phyloP scores from a whole-genome alignment of 768 basidiomycete species.

The Termitomyces bulborhizus region DNA sequence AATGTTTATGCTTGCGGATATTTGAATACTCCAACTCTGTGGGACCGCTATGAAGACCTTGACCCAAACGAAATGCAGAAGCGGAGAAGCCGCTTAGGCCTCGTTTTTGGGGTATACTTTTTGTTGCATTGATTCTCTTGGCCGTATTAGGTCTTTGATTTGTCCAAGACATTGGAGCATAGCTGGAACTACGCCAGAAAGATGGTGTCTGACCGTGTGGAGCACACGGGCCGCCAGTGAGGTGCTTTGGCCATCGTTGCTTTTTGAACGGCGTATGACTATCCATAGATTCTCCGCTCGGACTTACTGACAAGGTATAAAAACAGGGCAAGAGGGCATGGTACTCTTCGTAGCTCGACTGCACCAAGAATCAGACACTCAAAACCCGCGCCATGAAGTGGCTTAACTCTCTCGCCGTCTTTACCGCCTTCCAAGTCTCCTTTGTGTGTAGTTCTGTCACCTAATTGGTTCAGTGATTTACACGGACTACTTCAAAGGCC shows the following conservation, averaged over 20 bases:
- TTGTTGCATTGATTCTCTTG: not conserved
- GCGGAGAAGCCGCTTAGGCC: not conserved
- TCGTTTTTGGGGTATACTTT: not conserved
- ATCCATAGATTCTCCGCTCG: slow-evolving; percentile 2
- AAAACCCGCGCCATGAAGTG: slow-evolving; percentile 15
- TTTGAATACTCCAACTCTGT: not conserved
- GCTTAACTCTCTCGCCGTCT: slow-evolving; percentile 15
- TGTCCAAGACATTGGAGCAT: not conserved
- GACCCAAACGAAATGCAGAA: not conserved
- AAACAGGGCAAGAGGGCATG: not conserved
- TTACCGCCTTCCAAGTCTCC: slow-evolving; percentile 14
- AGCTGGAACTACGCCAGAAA: not conserved
- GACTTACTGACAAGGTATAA: not conserved
- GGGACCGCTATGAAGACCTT: not conserved
- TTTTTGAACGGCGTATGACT: not conserved
- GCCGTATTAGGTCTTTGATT: not conserved
- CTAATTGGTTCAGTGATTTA: not conserved
- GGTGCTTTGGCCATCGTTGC: not conserved
- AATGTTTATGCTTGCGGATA: not conserved
- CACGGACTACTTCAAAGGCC: slow-evolving; percentile 1
- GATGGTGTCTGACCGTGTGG: slow-evolving; percentile 1
- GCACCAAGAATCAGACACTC: not conserved
- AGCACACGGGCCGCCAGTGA: slow-evolving; percentile 8
- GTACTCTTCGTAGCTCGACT: not conserved
- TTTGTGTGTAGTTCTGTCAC: slow-evolving; percentile 3